Conservation (phyloP, 2,329 filamentous ascomycete species). For the Trichoderma atrobrunneum region DNA sequence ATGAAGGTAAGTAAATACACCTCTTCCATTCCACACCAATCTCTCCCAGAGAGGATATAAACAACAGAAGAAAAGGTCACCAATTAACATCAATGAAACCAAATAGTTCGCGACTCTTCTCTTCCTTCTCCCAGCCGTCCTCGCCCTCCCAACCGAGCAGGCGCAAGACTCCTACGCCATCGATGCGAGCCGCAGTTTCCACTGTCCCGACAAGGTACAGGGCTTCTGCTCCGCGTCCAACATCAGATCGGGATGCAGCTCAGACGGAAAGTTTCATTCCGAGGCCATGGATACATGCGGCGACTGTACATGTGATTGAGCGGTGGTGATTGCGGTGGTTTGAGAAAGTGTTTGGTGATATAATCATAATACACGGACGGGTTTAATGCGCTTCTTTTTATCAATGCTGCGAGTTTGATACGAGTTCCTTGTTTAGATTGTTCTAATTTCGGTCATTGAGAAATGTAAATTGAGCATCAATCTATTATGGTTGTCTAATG, state of each 20-base stretch:
- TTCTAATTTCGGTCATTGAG: background rate
- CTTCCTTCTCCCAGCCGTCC: background rate
- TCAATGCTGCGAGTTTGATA: background rate
- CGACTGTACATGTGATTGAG: background rate
- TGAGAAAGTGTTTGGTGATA: background rate
- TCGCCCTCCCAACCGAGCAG: slow-evolving; percentile 10
- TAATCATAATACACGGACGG: background rate
- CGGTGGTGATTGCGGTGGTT: background rate
- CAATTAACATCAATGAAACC: background rate
- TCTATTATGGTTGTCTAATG: too few relatives aligned
- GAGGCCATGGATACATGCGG: slow-evolving; percentile 23
- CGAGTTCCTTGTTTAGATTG: background rate
- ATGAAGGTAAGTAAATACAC: background rate
- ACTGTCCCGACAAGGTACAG: slow-evolving; percentile 19
- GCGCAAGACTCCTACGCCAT: background rate
- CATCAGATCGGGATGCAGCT: slow-evolving; percentile 22
- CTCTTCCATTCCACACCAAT: background rate
- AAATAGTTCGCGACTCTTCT: background rate
- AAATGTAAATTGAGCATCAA: background rate
- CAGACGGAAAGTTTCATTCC: slow-evolving; percentile 20
- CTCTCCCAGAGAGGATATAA: too few relatives aligned
- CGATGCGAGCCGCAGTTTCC: slow-evolving; percentile 20
- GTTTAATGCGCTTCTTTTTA: background rate
- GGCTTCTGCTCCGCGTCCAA: slow-evolving; percentile 26
- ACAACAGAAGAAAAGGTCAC: background rate